Evolutionary conservation across 805 yeast species (phyloP), one percentile per base, ranked within the genome.

Genomic region (Pichia nakasei): DNA sequence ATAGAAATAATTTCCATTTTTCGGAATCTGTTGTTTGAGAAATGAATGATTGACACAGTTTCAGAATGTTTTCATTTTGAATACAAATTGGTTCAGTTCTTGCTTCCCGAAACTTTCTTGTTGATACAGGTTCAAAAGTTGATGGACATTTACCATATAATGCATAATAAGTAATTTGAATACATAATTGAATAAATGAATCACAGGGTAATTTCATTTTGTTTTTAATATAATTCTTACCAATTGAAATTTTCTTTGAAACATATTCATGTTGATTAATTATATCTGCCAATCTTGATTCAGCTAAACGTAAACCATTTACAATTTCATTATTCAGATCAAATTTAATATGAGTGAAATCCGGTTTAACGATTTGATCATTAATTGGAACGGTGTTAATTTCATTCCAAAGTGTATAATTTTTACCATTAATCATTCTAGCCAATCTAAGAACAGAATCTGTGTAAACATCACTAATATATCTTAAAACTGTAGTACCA

Each of bases 21-120:
- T 66, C 64, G 41, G 51, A 39, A 13, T 65, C 58, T 5, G 73
- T 55, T 1, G 76, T 63, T 42, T 73, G 77, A 20, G 87, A 76
- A 37, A 83, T 78, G 55, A 77, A 84, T 1, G 72, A 53, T 56
- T 82, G 87, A 42, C 82, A 82, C 47, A 75, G 64, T 48, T 69
- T 63, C 41, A 70, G 56, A 45, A 75, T 62, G 22, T 61, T 50
- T 18, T 75, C 80, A 51, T 72, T 76, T 54, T 82, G 91, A 35
- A 82, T 68, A 21, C 84, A 76, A 35, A 82, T 68, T 20, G 82
- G 70, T 48, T 82, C 86, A 0, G 88, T 80, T 52, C 94, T 71
- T 5, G 88, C 71, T 56, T 80, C 80, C 48, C 68, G 69, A 60
- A 82, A 84, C 47, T 69, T 69, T 47, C 94, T 67, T 1, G 89